Evolutionary conservation across 2,329 filamentous ascomycete species (phyloP), one percentile per base, ranked within the genome.

Genomic region (Grosmannia huntii): DNA sequence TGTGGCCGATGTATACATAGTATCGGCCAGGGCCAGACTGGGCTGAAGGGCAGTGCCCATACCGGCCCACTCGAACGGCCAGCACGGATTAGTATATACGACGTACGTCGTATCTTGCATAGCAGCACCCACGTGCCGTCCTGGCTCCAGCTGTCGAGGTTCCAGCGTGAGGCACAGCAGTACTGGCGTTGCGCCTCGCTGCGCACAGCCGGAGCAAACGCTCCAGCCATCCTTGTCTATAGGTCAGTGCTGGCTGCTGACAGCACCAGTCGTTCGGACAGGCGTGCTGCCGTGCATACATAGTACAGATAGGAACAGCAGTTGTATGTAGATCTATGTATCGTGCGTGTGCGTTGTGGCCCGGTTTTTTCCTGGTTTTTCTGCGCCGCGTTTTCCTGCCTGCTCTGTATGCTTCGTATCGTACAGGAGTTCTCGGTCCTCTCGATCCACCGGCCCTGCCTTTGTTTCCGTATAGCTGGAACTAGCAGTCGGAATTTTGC

Each of bases 201-300:
- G 31, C 31, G 9, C 2, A 9, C 31, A 33, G 31, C 31, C 31
- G 31, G 31, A 33, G 5, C 31, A 33, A 33, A 33, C 5, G 31
- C 38, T 19, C 38, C 38, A n/a, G 38, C 19, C 19, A n/a, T 19
- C 58, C 61, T 12, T 27, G n/a, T 36, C 56, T 60, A 63, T 63
- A 62, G 62, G 60, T 56, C 33, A 33, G 28, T 11, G 50, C 38
- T 33, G 41, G 41, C 52, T 58, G 48, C 56, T 60, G 59, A 55
- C 56, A 59, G 50, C n/a, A 38, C 19, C 51, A 53, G 51, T 10
- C n/a, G 28, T 36, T 19, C 27, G 16, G 19, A 21, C 28, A 52
- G 27, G 27, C 50, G 23, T 51, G 16, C 25, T 31, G 16, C 25
- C 3, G 16, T 51, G 16, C 23, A 51, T 23, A 7, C 27, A 33